These are phyloP conservation scores for Thermothielavioides terrestris DNA, from an alignment of 495 filamentous ascomycete genomes.

Conservation along the genomic window DNA sequence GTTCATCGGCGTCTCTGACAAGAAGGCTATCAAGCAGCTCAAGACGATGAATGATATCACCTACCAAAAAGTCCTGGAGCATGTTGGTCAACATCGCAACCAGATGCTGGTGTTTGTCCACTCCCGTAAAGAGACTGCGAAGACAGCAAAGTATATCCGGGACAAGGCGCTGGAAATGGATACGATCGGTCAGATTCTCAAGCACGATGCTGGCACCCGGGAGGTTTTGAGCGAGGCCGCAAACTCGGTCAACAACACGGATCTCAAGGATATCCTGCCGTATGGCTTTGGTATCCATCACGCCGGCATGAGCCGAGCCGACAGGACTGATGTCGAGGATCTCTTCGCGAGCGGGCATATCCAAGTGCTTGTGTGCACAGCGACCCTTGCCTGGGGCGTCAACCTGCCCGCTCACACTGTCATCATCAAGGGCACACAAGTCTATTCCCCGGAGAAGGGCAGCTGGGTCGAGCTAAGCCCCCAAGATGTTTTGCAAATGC, in stretches of 20 bases:
- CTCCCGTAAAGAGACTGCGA: constrained; percentile 94
- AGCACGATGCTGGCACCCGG: constrained; percentile 84
- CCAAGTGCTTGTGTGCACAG: constrained; percentile 94
- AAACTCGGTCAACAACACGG: constrained; percentile 70
- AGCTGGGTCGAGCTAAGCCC: constrained; percentile 97
- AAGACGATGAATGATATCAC: constrained; percentile 99
- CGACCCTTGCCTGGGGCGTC: constrained; percentile 93
- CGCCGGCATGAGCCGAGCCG: constrained; percentile 86
- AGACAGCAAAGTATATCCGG: constrained; percentile 89
- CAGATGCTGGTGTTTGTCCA: constrained; percentile 99
- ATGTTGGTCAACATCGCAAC: constrained; percentile 80
- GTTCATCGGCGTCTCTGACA: constrained; percentile 95
- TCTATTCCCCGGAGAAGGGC: constrained; percentile 97
- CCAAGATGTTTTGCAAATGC: constrained; percentile 97
- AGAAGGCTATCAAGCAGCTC: constrained; percentile 97
- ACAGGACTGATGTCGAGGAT: constrained; percentile 90
- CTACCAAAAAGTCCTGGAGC: constrained; percentile 95
- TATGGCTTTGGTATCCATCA: constrained; percentile 98
- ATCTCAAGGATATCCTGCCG: constrained; percentile 88
- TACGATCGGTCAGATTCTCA: constrained; percentile 91
- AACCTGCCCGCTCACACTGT: constrained; percentile 92
- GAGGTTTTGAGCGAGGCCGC: constrained; percentile 82
- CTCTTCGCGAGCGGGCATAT: constrained; percentile 84
- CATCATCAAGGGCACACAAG: constrained; percentile 94
- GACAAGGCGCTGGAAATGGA: constrained; percentile 95